Evolutionary conservation across 495 filamentous ascomycete species (phyloP).

Genomic region (Thozetella sp.): DNA sequence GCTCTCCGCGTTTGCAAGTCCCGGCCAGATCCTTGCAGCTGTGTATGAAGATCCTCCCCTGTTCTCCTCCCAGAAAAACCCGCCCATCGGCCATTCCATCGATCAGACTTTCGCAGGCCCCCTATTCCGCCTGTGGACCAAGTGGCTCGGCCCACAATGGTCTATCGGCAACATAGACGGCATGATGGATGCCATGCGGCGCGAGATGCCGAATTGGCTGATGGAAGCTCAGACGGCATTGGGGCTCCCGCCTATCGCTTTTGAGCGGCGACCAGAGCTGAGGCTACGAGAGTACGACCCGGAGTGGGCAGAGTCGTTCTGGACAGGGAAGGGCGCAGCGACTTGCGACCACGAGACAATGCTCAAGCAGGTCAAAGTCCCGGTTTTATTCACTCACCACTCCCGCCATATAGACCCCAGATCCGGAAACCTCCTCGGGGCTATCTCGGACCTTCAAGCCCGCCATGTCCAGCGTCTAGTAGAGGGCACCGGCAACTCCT

Average conservation of each 20-base stretch:
- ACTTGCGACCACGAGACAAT: too few species aligned
- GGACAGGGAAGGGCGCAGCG: not conserved
- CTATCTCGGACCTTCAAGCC: too few species aligned
- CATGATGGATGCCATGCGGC: not conserved
- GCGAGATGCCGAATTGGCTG: not conserved
- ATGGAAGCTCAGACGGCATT: not conserved
- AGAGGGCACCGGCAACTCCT: too few species aligned
- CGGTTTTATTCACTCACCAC: too few species aligned
- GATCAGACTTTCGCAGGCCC: not conserved
- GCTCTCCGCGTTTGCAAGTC: not conserved
- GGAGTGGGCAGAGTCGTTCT: not conserved
- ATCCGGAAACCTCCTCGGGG: too few species aligned
- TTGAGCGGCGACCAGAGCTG: not conserved
- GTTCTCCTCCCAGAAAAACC: not conserved
- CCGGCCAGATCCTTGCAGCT: not conserved
- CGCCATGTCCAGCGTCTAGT: too few species aligned
- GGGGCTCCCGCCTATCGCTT: not conserved
- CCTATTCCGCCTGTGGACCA: not conserved
- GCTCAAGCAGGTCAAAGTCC: too few species aligned
- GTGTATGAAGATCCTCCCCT: not conserved
- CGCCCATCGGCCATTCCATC: not conserved
- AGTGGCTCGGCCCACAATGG: not conserved
- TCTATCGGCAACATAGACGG: not conserved
- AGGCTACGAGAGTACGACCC: not conserved
- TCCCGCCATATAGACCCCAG: too few species aligned